Conservation (phyloP, 345 rosid genomes). For the Viola odorata region DNA sequence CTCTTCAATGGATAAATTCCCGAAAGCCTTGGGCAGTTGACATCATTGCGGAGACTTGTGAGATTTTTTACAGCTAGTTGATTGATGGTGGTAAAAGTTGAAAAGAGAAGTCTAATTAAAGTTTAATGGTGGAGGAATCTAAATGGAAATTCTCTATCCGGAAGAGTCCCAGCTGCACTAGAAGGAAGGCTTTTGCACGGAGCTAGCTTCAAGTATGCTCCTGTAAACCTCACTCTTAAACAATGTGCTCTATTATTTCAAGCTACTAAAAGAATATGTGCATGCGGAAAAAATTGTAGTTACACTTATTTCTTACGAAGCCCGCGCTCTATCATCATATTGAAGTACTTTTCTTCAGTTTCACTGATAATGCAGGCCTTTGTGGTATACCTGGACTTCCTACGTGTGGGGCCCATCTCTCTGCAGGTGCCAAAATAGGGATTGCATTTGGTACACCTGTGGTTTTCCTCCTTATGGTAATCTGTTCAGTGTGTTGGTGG, state of each 20-base stretch:
- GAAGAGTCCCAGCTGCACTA: constrained; percentile 77
- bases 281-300: not conserved
- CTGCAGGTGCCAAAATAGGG: constrained; percentile 79
- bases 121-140: constrained; percentile 57
- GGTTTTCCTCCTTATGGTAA: constrained; percentile 47
- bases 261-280: not conserved
- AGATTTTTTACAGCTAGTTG: constrained; percentile 19
- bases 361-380: constrained; percentile 89
- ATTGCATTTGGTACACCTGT: constrained; percentile 56
- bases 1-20: constrained; percentile 82
- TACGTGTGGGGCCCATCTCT: constrained; percentile 69
- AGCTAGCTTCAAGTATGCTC: constrained; percentile 88
- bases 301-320: not conserved
- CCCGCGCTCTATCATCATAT: constrained; percentile 4
- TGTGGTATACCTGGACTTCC: constrained; percentile 96
- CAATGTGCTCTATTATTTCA: not conserved
- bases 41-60: constrained; percentile 73
- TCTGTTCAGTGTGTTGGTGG: constrained; percentile 67
- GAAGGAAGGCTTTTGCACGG: constrained; percentile 94
- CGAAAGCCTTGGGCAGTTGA: constrained; percentile 75
- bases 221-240: constrained; percentile 5
- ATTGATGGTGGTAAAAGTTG: not conserved
- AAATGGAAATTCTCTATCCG: constrained; percentile 80
- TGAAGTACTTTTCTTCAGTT: constrained; percentile 43
- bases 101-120: not conserved